Evolutionary conservation across 2,329 filamentous ascomycete genomes (phyloP).

Genomic region (Pseudogymnoascus sp.): DNA sequence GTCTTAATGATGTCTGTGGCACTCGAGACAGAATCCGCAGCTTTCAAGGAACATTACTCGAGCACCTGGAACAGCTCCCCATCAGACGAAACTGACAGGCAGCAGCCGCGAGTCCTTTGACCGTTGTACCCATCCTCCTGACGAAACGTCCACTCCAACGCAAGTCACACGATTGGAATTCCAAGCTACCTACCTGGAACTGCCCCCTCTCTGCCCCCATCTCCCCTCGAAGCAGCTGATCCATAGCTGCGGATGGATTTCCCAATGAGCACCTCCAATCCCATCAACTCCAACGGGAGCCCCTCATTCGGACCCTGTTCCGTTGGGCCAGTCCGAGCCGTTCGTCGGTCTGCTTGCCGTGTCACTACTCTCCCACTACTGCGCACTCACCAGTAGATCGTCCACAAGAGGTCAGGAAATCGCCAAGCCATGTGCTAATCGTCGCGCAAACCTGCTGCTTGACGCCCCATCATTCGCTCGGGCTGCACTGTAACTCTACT

Average conservation of each 20-base stretch:
- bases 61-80: neutral
- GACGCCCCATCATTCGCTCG: neutral
- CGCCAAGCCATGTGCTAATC: neutral
- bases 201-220: neutral
- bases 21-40: constrained; percentile 1
- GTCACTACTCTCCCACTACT: neutral
- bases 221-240: neutral
- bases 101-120: neutral
- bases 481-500: neutral
- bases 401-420: neutral
- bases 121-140: neutral
- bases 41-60: neutral
- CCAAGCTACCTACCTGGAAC: neutral
- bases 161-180: constrained; percentile 1
- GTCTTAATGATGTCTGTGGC: constrained; percentile 7
- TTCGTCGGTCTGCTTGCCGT: neutral
- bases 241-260: neutral
- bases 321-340: neutral
- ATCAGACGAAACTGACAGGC: constrained; percentile 7
- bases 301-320: constrained; percentile 5
- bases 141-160: neutral
- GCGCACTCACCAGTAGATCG: neutral
- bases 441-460: neutral
- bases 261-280: neutral
- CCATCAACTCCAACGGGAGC: neutral